Base-by-base conservation (phyloP, 2,329 filamentous ascomycete species). In the Calonectria leucothoes region DNA sequence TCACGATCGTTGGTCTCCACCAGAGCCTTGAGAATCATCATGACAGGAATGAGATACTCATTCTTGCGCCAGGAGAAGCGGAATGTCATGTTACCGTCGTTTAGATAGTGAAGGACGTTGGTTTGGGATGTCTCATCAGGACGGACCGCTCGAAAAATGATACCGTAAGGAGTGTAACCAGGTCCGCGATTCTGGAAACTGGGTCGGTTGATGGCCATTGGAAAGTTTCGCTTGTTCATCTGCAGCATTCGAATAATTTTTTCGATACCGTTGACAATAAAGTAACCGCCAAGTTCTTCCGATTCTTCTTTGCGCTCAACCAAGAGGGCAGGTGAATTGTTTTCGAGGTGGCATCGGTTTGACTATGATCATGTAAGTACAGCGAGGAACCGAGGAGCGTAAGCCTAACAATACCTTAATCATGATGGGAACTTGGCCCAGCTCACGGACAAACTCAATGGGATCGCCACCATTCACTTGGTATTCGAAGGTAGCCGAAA, bases 81-180 rank as follows among this genome's bases (percentile, higher is more conserved):
- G 86, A 99, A 98, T 0, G 95, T 98, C 80, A 98, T 93, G 84
- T 98, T 98, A 76, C 97, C 97, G 83, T 99, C 97, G 80, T 90
- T 95, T 70, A 99, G 91, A 84, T 98, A 99, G 86, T 99, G 97
- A 63, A 99, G 89, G 39, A 98, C 95, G 81, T 98, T 99, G 45
- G 96, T 98, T 85, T 98, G 96, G 35, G 96, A 98, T 11, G 96
- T 98, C 86, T 99, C 95, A 85, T 99, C 97, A n/a, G 96, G 96
- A 72, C 97, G 92, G 69, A 98, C 95, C 3, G 94, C 97, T 85
- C 97, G 93, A 78, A 98, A 92, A 81, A 98, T 94, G 71, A 98
- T 94, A 88, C 95, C 97, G 81, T 92, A 97, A 72, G 94, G 93
- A 14, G 95, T 97, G 86, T 98, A 99, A 74, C 94, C 91, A 25